Base-by-base conservation (phyloP, 305 asterid genomes). In the Solanum aculeatissimum region DNA sequence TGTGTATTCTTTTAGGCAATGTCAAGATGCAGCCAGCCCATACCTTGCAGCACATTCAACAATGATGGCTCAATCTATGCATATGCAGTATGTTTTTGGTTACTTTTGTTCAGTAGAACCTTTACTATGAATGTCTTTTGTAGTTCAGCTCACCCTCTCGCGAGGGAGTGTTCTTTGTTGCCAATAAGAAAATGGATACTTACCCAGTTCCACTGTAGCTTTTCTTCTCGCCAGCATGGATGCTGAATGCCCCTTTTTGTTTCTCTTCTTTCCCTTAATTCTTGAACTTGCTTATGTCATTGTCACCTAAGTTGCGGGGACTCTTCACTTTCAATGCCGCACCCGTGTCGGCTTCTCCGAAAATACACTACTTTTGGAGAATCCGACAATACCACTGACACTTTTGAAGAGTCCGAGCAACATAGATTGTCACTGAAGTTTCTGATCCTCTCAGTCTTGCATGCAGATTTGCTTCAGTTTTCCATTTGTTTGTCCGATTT, bases 41-140 rank as follows among this genome's bases (percentile, higher is more conserved):
- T 95, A 81, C 91, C 97, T 78, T 93, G 96, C 92, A 90, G 98
- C 80, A 71, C 93, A 45, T 96, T 93, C 92, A 95, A 94, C 95
- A 87, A 89, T 42, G 99, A 95, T 85, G 99, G 98, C 47, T 95
- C 99, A 32, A 84, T 95, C 55, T 96, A 16, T 89, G 99, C 98
- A 35, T 95, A 96, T 81, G 84, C 97, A 88, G 99, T 96, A 92
- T 49, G 92, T 71, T 55, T 63, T 83, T 47, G 43, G 86, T 86
- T n/a, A 79, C 53, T 81, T 35, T 43, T 82, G 54, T 49, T 45
- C 55, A 19, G 77, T 69, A 18, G 27, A 77, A 29, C 65, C 42
- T 29, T 19, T 55, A 77, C 65, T 51, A 51, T 29, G 45, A 29
- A 32, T 77, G 29, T 51, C 12, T 9, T 53, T 18, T 29, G 25